phyloP scores from a whole-genome alignment of 2,329 filamentous ascomycete species.

The Clonostachys byssicola region DNA sequence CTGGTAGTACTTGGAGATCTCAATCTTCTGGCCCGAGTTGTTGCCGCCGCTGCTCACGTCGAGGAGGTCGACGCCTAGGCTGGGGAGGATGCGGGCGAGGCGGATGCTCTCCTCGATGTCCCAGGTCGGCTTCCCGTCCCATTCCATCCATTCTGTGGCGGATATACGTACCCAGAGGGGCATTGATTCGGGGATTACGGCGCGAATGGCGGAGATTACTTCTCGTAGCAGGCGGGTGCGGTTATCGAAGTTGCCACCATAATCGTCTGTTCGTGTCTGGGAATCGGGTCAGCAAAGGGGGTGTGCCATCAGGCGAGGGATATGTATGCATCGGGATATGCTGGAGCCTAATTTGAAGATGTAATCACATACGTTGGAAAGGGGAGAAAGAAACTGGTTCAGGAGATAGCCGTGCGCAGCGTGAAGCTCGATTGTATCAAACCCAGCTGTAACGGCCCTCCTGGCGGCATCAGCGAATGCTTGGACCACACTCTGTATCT shows the following conservation, averaged over 20 bases:
- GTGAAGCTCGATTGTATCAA: conserved; percentile 66
- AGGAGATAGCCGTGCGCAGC: conserved; percentile 57
- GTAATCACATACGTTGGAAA: conserved; percentile 2
- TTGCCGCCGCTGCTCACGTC: conserved; percentile 80
- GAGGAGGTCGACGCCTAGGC: conserved; percentile 73
- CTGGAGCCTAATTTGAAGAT: too few species aligned
- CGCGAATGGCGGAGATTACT: conserved; percentile 44
- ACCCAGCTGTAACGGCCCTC: conserved; percentile 63
- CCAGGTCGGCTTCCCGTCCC: conserved; percentile 50
- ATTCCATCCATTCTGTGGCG: conserved; percentile 59
- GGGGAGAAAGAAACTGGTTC: conserved; percentile 55
- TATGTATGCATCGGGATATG: too few species aligned
- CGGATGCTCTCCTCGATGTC: conserved; percentile 52
- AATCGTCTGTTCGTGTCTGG: conserved; percentile 55
- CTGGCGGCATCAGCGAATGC: conserved; percentile 56
- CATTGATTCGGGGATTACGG: conserved; percentile 45
- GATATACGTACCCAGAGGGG: conserved; percentile 57
- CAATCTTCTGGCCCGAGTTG: conserved; percentile 55
- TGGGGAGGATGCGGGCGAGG: conserved; percentile 53
- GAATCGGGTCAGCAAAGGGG: too few species aligned
- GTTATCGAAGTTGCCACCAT: conserved; percentile 64
- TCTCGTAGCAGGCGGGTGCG: conserved; percentile 58
- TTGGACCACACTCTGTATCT: conserved; percentile 63
- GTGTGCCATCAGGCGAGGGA: too few species aligned
- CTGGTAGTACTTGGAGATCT: conserved; percentile 66